Percentiles rank a stretch among this genome's conserved stretches.
phyloP scores from a whole-genome alignment of 2,329 filamentous ascomycete species.

The Metarhizium anisopliae region DNA sequence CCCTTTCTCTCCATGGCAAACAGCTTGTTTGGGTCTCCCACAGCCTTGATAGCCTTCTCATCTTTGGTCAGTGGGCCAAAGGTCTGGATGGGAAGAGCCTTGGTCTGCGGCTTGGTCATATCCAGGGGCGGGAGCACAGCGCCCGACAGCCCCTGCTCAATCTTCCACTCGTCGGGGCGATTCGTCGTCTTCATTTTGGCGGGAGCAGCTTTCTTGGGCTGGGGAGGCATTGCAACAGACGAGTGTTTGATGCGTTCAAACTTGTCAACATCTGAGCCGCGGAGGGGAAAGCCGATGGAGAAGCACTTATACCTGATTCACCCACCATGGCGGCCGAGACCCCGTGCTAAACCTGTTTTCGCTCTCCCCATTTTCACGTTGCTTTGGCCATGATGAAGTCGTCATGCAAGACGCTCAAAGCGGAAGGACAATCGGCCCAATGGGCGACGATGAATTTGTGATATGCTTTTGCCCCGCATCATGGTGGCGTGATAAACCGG shows the following conservation, averaged over 20 bases:
- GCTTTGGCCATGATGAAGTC: too few relatives aligned
- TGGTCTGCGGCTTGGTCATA: slow-evolving; percentile 29
- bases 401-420: too few relatives aligned
- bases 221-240: neutral
- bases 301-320: too few relatives aligned
- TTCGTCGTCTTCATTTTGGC: neutral
- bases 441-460: too few relatives aligned
- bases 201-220: neutral
- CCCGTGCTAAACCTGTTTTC: too few relatives aligned
- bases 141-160: slow-evolving; percentile 40
- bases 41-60: slow-evolving; percentile 28
- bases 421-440: too few relatives aligned
- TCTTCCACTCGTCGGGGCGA: slow-evolving; percentile 40
- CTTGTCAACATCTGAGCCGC: slow-evolving; percentile 18
- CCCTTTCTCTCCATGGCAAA: slow-evolving; percentile 20
- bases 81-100: slow-evolving; percentile 16
- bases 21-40: slow-evolving; percentile 25
- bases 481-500: too few relatives aligned
- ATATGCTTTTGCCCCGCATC: too few relatives aligned
- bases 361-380: too few relatives aligned
- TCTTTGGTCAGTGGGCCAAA: slow-evolving; percentile 27
- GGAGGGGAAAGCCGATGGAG: too few relatives aligned
- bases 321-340: too few relatives aligned
- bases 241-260: slow-evolving; percentile 26
- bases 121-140: slow-evolving; percentile 37